Conservation (phyloP, 305 asterid species). For the Solanum aculeatissimum region DNA sequence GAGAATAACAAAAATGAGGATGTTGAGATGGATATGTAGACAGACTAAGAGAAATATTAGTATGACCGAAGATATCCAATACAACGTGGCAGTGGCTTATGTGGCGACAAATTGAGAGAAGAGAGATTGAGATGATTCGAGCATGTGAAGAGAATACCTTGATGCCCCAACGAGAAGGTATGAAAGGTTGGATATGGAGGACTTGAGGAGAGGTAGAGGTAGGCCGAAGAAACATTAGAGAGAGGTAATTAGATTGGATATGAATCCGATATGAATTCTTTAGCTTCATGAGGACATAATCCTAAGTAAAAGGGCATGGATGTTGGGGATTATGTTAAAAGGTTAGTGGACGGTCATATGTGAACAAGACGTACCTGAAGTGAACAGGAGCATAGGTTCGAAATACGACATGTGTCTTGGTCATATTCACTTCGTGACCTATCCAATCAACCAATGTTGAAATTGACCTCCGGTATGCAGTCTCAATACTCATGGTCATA, state of each 20-base stretch:
- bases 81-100: background rate
- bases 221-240: background rate
- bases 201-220: background rate
- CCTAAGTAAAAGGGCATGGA: background rate
- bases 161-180: background rate
- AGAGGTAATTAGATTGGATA: background rate
- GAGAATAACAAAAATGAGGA: background rate
- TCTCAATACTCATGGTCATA: constrained; percentile 59
- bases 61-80: background rate
- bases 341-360: background rate
- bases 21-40: background rate
- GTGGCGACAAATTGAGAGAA: background rate
- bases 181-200: background rate
- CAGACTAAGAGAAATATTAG: background rate
- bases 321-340: background rate
- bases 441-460: constrained; percentile 58
- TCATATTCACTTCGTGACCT: constrained; percentile 41
- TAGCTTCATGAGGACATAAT: background rate
- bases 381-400: constrained; percentile 90
- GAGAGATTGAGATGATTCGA: background rate
- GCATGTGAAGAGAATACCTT: background rate
- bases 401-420: constrained; percentile 56
- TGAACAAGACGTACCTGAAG: constrained; percentile 46
- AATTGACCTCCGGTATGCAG: constrained; percentile 49
- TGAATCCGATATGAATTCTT: background rate